Evolutionary conservation across 2,329 filamentous ascomycete species (phyloP).

Genomic region (Colletotrichum euphorbiae): DNA sequence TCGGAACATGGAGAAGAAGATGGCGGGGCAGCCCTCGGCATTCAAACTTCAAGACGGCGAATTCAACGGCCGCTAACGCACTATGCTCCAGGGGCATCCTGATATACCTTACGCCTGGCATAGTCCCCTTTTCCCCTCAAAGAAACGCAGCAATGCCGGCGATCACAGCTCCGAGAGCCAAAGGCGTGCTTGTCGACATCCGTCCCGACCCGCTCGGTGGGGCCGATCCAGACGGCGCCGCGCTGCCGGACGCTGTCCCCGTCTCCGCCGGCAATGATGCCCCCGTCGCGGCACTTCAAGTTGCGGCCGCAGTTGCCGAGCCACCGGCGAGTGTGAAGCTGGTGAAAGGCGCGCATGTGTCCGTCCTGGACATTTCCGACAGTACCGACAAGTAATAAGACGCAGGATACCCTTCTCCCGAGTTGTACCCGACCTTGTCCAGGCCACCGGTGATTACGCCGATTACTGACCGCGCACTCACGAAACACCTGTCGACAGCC

Average conservation of each 20-base stretch:
- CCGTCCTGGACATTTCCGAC: neutral
- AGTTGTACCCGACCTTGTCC: conserved; percentile 8
- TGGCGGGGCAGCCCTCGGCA: neutral
- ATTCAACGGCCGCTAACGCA: neutral
- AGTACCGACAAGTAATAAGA: conserved; percentile 10
- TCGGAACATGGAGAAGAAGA: neutral
- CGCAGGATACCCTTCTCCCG: neutral
- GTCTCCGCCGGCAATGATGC: conserved; percentile 5
- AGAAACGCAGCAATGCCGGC: neutral
- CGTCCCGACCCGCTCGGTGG: conserved; percentile 13
- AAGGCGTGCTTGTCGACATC: neutral
- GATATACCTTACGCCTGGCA: no score
- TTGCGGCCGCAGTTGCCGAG: neutral
- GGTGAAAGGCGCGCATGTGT: conserved; percentile 14
- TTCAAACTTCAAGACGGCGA: neutral
- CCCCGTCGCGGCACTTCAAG: neutral
- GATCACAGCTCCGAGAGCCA: neutral
- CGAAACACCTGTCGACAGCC: conserved; percentile 23
- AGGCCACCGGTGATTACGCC: conserved; percentile 29
- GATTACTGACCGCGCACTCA: conserved; percentile 22
- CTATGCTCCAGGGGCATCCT: no score
- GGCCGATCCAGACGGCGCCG: conserved; percentile 7
- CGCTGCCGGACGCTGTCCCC: neutral
- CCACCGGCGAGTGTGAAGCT: conserved; percentile 12
- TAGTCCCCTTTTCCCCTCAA: neutral